These are phyloP conservation scores for Solanum tarapatanum DNA, from an alignment of 257 asterid species.

Conservation along the genomic window DNA sequence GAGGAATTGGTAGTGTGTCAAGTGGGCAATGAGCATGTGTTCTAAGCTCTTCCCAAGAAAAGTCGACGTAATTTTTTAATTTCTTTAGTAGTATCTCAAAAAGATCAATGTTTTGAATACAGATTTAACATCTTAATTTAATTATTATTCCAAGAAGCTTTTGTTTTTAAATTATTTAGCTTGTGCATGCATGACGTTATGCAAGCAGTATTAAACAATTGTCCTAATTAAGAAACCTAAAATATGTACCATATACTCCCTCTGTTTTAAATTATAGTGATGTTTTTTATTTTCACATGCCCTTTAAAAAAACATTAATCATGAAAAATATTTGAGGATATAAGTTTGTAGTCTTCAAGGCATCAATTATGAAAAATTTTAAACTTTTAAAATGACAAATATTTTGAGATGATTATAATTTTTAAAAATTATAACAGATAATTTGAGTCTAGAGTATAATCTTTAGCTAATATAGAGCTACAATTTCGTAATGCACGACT, in stretches of 20 bases:
- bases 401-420: no score
- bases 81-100: neutral
- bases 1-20: neutral
- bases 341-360: neutral
- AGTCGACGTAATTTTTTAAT: neutral
- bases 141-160: neutral
- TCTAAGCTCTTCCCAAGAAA: neutral
- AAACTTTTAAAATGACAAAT: no score
- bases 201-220: neutral
- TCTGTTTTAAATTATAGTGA: no score
- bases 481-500: neutral
- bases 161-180: neutral
- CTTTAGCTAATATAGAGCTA: neutral
- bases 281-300: neutral
- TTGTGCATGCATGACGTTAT: neutral
- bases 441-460: neutral
- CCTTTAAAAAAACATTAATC: no score
- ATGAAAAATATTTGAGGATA: neutral
- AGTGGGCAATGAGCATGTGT: constrained; percentile 9
- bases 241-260: neutral
- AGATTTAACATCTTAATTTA: neutral
- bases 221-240: neutral
- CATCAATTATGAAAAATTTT: neutral
- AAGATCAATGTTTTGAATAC: neutral
- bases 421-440: no score